Base-by-base conservation (phyloP, 2,329 filamentous ascomycete genomes). In the Phaeomoniella chlamydospora region DNA sequence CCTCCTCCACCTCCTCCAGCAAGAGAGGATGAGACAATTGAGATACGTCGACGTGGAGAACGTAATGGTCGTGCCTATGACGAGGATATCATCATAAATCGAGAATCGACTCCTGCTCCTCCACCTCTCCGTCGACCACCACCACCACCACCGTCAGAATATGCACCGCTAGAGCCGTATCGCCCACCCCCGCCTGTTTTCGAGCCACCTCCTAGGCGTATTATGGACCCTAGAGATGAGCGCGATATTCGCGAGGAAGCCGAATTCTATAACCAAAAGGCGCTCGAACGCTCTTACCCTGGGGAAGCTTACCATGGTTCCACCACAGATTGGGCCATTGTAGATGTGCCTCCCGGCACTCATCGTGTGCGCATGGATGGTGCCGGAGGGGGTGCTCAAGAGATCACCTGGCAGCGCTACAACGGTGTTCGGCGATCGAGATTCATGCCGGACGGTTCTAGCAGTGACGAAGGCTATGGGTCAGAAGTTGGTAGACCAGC, bases 291-390 rank as follows among this genome's bases (percentile, higher is more conserved):
- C 18, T 76, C 73, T 14, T 73, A 72, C 42, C 70, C 77, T 49
- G 80, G 80, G 36, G 83, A 88, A 56, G 81, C 79, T 15, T 76
- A 70, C 53, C 72, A 80, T 47, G 81, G 82, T 36, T 76, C 74
- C 13, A 85, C 80, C 22, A 76, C 73, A 43, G 80, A 74, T 49
- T 92, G 85, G 83, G 70, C 74, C 37, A 80, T 92, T 42, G 70
- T 93, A 26, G 84, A 92, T 56, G 78, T 92, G 29, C 84, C 83
- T 1, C 81, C 84, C 0, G 84, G 84, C 39, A 88, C 83, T 0
- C 79, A 83, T 59, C 73, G 79, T 29, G 78, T 90, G n/a, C 71
- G 72, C 37, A 80, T 90, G 78, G 81, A 90, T 45, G 82, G 83
- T 36, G 67, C 74, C 15, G 82, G 82, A 14, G 81, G 80, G 33